Base-by-base conservation (phyloP, 2,329 filamentous ascomycete species). In the Ustulina deusta region DNA sequence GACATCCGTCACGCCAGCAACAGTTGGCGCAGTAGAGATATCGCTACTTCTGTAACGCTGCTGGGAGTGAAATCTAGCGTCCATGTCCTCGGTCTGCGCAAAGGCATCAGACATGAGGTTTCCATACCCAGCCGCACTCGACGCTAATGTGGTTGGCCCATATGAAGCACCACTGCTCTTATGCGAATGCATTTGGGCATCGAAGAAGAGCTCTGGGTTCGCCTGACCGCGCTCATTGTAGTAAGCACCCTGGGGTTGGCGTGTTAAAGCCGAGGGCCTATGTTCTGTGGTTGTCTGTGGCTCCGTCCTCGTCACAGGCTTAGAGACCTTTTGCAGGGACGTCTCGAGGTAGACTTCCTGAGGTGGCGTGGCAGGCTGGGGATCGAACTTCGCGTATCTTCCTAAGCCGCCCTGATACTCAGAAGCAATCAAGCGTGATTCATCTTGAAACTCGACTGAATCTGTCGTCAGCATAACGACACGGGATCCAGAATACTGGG, bases 391-490 rank as follows among this genome's bases (percentile, higher is more conserved):
- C 27, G 89, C 85, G 79, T 97, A 97, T 69, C 89, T 89, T 71
- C 89, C 87, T 27, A 90, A 81, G 0, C 95, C 95, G 3, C 93
- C 94, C 61, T 88, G 85, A 78, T 98, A 98, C 78, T 97, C 94
- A 0, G 92, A 95, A 6, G 95, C 95, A 78, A 97, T 97, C 54
- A 92, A 86, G 34, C 94, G 87, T 25, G 94, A 97, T 77, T 98
- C 94, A 77, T 97, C 95, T 74, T 91, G 86, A 73, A 98, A 97
- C 60, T 88, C 85, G 15, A 97, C 89, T 87, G 78, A 10, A 25
- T 34, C 22, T 49, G 42, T 20, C 9, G 58, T 74, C 65, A 74
- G 66, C 20, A 66, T 13, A 34, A 34, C 2, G 15, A 60, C 13
- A 61, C 32, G n/a, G 10, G 10, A 10, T 58, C n/a, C 22, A n/a